These are phyloP conservation scores for Alternaria brassicae DNA, from an alignment of 2,329 filamentous ascomycete genomes.

Conservation along the genomic window DNA sequence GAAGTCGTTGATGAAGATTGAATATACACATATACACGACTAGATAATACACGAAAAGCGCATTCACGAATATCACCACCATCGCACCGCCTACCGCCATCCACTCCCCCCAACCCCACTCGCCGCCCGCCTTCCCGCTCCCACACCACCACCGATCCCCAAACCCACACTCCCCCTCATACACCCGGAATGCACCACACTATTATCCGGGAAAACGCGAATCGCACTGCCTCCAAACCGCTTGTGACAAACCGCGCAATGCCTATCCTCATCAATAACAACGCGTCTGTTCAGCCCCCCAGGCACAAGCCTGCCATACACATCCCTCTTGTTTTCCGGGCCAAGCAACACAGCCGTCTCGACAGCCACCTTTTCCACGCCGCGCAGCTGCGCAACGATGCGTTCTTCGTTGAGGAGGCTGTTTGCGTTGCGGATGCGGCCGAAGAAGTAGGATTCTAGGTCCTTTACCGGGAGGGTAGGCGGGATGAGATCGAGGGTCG, in stretches of 20 bases:
- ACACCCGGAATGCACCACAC: slow-evolving; percentile 60
- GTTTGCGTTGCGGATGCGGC: slow-evolving; percentile 86
- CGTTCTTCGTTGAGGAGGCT: slow-evolving; percentile 80
- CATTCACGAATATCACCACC: not conserved
- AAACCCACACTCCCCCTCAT: slow-evolving; percentile 42
- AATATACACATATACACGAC: not conserved
- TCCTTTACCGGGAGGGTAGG: slow-evolving; percentile 77
- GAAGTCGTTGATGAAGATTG: slow-evolving; percentile 73
- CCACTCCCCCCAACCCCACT: not conserved
- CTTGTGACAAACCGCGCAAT: slow-evolving; percentile 94
- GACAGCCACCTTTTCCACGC: slow-evolving; percentile 78
- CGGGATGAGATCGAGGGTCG: slow-evolving; percentile 86
- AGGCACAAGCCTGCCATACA: slow-evolving; percentile 57
- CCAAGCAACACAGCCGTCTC: slow-evolving; percentile 79
- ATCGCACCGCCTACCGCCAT: slow-evolving; percentile 4
- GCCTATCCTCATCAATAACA: slow-evolving; percentile 82
- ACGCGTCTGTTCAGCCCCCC: slow-evolving; percentile 72
- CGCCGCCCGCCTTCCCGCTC: slow-evolving; percentile 35
- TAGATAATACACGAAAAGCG: not conserved
- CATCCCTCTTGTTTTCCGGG: slow-evolving; percentile 64
- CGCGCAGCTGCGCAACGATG: slow-evolving; percentile 77
- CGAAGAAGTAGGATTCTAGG: slow-evolving; percentile 89
- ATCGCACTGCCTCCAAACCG: slow-evolving; percentile 89
- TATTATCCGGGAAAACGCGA: slow-evolving; percentile 78
- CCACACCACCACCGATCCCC: slow-evolving; percentile 52